These are phyloP conservation scores for Nyctanthes arbortristis DNA, from an alignment of 257 asterid species.

Conservation along the genomic window DNA sequence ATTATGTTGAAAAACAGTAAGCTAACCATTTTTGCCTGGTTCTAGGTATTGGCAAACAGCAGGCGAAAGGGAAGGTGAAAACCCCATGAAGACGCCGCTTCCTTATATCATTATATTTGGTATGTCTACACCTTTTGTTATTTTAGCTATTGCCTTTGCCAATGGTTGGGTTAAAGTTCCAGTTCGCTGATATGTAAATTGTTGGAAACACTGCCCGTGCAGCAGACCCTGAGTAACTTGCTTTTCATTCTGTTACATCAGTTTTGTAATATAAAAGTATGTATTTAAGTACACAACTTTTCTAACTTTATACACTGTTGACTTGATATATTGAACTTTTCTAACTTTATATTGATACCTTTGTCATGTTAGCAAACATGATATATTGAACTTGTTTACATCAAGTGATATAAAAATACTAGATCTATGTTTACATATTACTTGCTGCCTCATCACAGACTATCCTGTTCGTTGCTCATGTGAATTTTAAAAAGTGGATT, in stretches of 20 bases:
- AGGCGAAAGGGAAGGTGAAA: slow-evolving; percentile 91
- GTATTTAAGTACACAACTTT: too few species aligned
- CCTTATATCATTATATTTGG: slow-evolving; percentile 94
- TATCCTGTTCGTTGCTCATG: too few species aligned
- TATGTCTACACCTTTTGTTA: slow-evolving; percentile 90
- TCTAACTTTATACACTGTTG: background rate
- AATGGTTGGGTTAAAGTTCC: slow-evolving; percentile 92
- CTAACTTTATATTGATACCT: too few species aligned
- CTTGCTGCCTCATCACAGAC: too few species aligned
- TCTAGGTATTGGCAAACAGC: slow-evolving; percentile 91
- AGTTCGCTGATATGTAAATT: slow-evolving; percentile 41
- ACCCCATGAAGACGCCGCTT: slow-evolving; percentile 92
- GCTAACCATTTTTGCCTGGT: background rate
- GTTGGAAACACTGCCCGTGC: background rate
- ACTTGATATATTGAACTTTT: too few species aligned
- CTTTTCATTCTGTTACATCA: background rate
- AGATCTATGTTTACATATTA: too few species aligned
- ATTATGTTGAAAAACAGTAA: background rate
- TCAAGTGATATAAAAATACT: too few species aligned
- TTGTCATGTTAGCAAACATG: slow-evolving; percentile 14
- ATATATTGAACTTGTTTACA: slow-evolving; percentile 5
- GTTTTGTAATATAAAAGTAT: slow-evolving; percentile 16
- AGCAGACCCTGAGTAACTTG: background rate
- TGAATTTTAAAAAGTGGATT: too few species aligned
- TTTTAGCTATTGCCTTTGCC: slow-evolving; percentile 88